Evolutionary conservation across 345 rosid genomes (phyloP), one percentile per base, ranked within the genome.

Genomic region (Dovyalis caffra): DNA sequence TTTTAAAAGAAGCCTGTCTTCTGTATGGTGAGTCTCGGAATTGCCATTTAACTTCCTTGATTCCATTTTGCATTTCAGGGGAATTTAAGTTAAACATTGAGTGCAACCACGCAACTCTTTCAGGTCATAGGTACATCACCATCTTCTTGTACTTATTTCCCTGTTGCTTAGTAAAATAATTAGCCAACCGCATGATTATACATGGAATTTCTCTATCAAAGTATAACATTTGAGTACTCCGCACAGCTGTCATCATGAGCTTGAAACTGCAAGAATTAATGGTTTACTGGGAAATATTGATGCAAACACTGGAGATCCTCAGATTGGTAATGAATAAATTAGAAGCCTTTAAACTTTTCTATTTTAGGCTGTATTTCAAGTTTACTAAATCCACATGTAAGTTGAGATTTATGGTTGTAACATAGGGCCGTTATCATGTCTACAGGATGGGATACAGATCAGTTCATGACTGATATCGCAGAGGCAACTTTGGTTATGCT

Each of bases 401-500:
- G 3, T 43, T 34, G 69, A 31, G 64, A 47, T 53, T 38, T 37
- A 2, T 11, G 49, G 12, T 71, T 51, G 33, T 74, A 47, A 62
- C 38, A 23, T 29, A 37, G 29, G 53, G 51, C 23, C 67, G 15
- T 65, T 77, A 28, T 64, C 25, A 38, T 68, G 26, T 20, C 20
- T 71, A 69, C 83, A 95, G 98, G 99, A 70, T 93, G 98, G 93
- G 98, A 95, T 79, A 95, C 99, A 28, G 98, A 95, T 87, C 92
- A 95, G 84, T 91, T 93, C 82, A 82, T 91, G 74, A 90, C 92
- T 16, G 98, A 95, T 80, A 77, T 89, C 79, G 82, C 87, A 31
- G 99, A 95, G 88, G 96, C 96, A 58, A 95, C 99, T 70, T 57
- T 89, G 88, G 87, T 95, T 80, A 91, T 95, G 96, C 87, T 86